Percentiles rank a stretch among this genome's conserved stretches.
These are phyloP conservation scores for Blastocystis sp. DNA, from an alignment of 352 stramenopile genomes.

Conservation along the genomic window DNA sequence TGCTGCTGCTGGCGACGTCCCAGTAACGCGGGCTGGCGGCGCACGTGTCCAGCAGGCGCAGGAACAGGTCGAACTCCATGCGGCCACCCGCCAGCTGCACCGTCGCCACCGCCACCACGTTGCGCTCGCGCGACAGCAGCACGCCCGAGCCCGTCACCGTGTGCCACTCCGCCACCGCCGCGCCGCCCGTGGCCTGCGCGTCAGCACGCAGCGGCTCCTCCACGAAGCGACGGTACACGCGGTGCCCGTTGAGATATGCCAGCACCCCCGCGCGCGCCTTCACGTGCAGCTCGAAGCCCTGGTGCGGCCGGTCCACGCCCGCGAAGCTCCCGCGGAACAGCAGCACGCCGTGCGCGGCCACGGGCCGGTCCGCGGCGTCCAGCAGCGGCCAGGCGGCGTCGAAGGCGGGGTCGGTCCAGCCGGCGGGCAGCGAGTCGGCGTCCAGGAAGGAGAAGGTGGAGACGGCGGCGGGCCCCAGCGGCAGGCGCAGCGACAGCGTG, in stretches of 20 bases:
- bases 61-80: constrained; percentile 27
- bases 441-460: neutral
- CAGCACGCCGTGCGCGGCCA: neutral
- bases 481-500: neutral
- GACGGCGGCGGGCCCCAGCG: neutral
- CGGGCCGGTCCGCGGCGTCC: neutral
- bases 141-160: neutral
- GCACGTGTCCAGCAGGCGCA: neutral
- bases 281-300: constrained; percentile 25
- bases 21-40: neutral
- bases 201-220: constrained; percentile 3
- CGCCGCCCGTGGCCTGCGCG: neutral
- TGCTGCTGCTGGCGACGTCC: too few relatives aligned
- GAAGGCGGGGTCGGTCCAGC: constrained; percentile 12
- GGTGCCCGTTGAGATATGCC: constrained; percentile 30
- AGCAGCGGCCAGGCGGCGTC: neutral
- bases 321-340: constrained; percentile 22
- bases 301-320: neutral
- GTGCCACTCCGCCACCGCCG: neutral
- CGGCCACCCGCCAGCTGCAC: neutral
- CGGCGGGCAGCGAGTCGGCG: constrained; percentile 6
- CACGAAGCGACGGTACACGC: constrained; percentile 18
- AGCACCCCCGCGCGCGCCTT: constrained; percentile 34
- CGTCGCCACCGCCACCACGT: constrained; percentile 1
- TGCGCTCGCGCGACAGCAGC: neutral